phyloP scores from a whole-genome alignment of 169 alveolate species.

The Sarcocystis neurona region DNA sequence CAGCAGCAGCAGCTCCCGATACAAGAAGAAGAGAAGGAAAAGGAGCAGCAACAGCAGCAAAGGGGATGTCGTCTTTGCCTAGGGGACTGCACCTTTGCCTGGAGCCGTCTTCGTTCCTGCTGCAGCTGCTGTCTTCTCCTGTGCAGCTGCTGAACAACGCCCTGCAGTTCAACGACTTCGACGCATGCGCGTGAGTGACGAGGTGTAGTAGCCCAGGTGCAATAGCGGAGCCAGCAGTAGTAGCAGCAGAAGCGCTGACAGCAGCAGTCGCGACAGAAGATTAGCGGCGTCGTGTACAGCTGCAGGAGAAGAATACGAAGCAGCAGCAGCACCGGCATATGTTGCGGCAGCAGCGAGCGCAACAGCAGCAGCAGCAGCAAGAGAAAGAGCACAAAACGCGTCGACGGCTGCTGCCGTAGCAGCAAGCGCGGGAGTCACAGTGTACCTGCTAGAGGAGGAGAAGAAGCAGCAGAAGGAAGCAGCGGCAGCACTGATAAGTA shows the following conservation, averaged over 20 bases:
- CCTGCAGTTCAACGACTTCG: constrained; percentile 53
- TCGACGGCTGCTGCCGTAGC: neutral
- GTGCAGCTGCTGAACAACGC: constrained; percentile 38
- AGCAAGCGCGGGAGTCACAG: neutral
- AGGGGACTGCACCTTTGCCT: too few species aligned
- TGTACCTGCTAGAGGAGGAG: neutral
- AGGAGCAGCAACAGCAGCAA: constrained; percentile 53
- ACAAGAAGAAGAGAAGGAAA: constrained; percentile 21
- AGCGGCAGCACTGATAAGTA: too few species aligned
- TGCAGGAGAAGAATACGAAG: neutral
- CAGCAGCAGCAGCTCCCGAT: neutral
- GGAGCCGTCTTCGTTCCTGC: constrained; percentile 23
- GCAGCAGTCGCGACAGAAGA: neutral
- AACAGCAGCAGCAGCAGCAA: neutral
- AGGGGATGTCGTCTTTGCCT: too few species aligned
- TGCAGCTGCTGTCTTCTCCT: constrained; percentile 52
- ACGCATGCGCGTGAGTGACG: constrained; percentile 40
- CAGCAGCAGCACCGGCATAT: neutral
- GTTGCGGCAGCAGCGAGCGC: neutral
- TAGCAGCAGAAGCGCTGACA: neutral
- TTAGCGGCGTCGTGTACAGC: neutral
- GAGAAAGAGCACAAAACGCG: neutral
- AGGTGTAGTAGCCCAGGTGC: neutral
- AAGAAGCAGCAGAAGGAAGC: too few species aligned
- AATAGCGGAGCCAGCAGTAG: too few species aligned